phyloP scores from a whole-genome alignment of 116 monocot genomes.

The Phalaenopsis hybrid region DNA sequence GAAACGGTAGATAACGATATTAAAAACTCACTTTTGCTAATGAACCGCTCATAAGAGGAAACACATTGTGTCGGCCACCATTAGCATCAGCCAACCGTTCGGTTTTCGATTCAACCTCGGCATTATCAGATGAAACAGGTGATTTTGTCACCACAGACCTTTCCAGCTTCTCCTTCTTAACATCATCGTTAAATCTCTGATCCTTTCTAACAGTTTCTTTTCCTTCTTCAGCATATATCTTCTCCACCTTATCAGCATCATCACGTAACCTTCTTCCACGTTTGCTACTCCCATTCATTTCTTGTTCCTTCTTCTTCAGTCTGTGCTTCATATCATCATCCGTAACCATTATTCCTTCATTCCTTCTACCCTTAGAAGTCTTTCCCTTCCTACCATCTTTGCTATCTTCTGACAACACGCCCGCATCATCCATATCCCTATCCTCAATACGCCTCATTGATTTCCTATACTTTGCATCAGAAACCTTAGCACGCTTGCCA shows the following conservation, averaged over 20 bases:
- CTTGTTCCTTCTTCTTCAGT: constrained; percentile 3
- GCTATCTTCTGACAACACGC: constrained; percentile 7
- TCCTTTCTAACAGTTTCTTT: constrained; percentile 15
- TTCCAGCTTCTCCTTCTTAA: constrained; percentile 23
- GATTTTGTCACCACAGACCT: neutral
- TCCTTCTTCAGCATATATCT: constrained; percentile 9
- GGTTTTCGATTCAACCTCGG: too few relatives aligned
- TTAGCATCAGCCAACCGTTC: constrained; percentile 3
- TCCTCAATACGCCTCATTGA: constrained; percentile 25
- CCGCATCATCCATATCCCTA: constrained; percentile 6
- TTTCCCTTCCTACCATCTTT: constrained; percentile 6
- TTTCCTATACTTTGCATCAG: constrained; percentile 23
- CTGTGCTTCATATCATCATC: constrained; percentile 10
- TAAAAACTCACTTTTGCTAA: constrained; percentile 1
- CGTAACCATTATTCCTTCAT: neutral
- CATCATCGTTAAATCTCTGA: constrained; percentile 6
- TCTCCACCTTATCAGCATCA: neutral
- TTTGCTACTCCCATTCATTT: constrained; percentile 4
- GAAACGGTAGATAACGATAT: neutral
- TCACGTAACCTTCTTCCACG: neutral
- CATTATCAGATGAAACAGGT: neutral
- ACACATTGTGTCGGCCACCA: neutral
- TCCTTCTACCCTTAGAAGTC: neutral
- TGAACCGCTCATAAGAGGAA: constrained; percentile 3
- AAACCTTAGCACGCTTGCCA: constrained; percentile 29